These are phyloP conservation scores for Hypoxylon lienhwacheense DNA, from an alignment of 495 filamentous ascomycete species.

Conservation along the genomic window DNA sequence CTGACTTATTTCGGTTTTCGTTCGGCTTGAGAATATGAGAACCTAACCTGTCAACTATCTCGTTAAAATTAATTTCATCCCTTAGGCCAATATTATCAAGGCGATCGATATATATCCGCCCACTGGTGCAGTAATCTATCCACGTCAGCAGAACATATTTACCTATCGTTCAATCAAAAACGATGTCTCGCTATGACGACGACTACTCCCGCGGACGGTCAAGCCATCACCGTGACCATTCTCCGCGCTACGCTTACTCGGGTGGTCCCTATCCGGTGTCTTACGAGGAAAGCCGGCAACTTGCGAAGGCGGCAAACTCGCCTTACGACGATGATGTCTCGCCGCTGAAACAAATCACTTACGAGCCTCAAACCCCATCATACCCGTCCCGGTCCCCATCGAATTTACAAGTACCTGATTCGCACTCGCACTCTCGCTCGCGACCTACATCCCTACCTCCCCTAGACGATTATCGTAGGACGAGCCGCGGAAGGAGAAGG, in stretches of 20 bases:
- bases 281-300: constrained; percentile 22
- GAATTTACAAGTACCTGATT: constrained; percentile 17
- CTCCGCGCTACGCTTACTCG: constrained; percentile 26
- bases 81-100: constrained; percentile 13
- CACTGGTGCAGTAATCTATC: constrained; percentile 1
- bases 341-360: constrained; percentile 29
- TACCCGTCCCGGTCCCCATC: constrained; percentile 16
- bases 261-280: constrained; percentile 9
- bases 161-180: constrained; percentile 9
- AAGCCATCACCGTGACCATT: constrained; percentile 13
- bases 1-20: constrained; percentile 4
- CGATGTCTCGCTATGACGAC: constrained; percentile 39
- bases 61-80: constrained; percentile 15
- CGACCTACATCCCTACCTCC: constrained; percentile 34
- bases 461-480: constrained; percentile 20
- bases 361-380: constrained; percentile 26
- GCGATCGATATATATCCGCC: neutral
- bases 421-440: constrained; percentile 18
- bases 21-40: constrained; percentile 2
- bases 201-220: constrained; percentile 23
- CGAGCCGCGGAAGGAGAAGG: constrained; percentile 21
- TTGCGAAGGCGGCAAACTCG: constrained; percentile 9
- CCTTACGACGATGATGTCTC: constrained; percentile 11
- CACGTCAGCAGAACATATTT: neutral
- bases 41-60: neutral